Evolutionary conservation across 164 flowering plant genomes (phyloP).

Genomic region (Berberis vulgaris): DNA sequence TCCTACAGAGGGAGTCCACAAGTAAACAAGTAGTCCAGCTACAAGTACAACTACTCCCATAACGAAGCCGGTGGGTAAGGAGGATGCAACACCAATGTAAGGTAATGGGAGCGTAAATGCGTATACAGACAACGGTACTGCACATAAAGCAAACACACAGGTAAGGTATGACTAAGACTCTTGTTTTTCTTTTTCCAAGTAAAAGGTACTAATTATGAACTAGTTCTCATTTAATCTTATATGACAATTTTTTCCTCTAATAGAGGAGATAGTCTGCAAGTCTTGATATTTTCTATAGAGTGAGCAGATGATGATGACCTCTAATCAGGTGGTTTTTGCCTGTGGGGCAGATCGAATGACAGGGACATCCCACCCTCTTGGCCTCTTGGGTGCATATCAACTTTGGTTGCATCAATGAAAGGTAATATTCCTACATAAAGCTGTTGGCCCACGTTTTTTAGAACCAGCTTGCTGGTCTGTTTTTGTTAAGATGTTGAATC

Average conservation of each 20-base stretch:
- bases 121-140: conserved; percentile 82
- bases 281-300: background rate
- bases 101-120: conserved; percentile 87
- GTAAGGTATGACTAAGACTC: background rate
- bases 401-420: too few relatives aligned
- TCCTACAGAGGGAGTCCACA: conserved; percentile 43
- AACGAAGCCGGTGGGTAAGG: conserved; percentile 76
- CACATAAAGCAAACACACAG: background rate
- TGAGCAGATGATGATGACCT: background rate
- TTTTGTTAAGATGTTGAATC: too few relatives aligned
- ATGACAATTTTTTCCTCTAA: background rate
- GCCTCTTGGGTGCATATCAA: too few relatives aligned
- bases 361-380: too few relatives aligned
- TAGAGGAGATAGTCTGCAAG: background rate
- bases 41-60: conserved; percentile 57
- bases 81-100: conserved; percentile 64
- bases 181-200: background rate
- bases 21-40: conserved; percentile 60
- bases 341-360: too few relatives aligned
- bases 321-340: background rate
- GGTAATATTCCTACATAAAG: too few relatives aligned
- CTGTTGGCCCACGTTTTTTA: too few relatives aligned
- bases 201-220: background rate
- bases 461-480: too few relatives aligned
- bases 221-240: background rate